Base-by-base conservation (phyloP, 192 early-diverging fungal genomes). In the Coemansia sp. region DNA sequence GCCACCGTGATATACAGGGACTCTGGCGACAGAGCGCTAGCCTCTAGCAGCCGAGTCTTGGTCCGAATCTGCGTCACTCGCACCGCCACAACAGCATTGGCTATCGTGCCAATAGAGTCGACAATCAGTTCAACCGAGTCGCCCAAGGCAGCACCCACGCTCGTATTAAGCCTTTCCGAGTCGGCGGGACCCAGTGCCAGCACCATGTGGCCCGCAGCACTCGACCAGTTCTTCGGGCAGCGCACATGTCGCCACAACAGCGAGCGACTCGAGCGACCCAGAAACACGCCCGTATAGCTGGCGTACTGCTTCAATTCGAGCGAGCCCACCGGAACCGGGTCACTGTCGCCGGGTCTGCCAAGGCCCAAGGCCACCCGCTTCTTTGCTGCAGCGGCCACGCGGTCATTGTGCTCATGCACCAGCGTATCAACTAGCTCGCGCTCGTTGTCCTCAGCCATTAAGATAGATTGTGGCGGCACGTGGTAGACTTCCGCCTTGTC, bases 381-480 rank as follows among this genome's bases (percentile, higher is more conserved):
- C 31, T 37, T 37, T 34, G 20, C 60, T 25, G 38, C 55, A 7
- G 26, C 57, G 8, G 34, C 53, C 16, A 58, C 72, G n/a, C 65
- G 69, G 18, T 38, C 59, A 52, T 84, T 84, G 61, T 84, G 69
- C 55, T 75, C 73, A 14, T 53, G 10, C 20, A 84, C 65, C 67
- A 81, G 65, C 23, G 33, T 39, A 45, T 64, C 18, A 16, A 84
- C 68, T 23, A 84, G 64, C 34, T 20, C 37, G 16, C 62, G 66
- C 61, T 84, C 83, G 33, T 61, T 69, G 14, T 64, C 58, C 38
- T 68, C 65, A 23, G 55, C 59, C 83, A 84, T 81, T 31, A 66
- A 72, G 13, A 77, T 77, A 3, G 72, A 77, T 64, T 77, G 68
- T 25, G 77, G 78, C 18, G 58, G 61, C 61, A 81, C 78, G 53